These are phyloP conservation scores for Laetiporus sulphureus DNA, from an alignment of 1,284 basidiomycete species.

Conservation along the genomic window DNA sequence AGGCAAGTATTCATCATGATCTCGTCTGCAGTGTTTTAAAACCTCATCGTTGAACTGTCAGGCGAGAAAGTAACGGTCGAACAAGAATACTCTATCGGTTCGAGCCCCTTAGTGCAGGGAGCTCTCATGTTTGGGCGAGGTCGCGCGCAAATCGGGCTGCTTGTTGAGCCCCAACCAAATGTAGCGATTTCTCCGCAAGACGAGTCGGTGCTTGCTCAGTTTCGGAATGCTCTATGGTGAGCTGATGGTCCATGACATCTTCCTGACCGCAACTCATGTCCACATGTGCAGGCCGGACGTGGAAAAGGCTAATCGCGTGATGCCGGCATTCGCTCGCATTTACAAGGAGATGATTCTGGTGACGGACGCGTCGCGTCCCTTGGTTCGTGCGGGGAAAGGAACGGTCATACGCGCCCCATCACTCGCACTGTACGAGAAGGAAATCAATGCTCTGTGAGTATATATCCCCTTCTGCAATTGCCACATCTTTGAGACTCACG, in stretches of 20 bases:
- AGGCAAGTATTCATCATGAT: slow-evolving; percentile 4
- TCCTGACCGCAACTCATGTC: background rate
- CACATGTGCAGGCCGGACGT: slow-evolving; percentile 22
- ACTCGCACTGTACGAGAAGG: slow-evolving; percentile 21
- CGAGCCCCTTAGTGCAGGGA: slow-evolving; percentile 23
- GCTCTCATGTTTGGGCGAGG: slow-evolving; percentile 34
- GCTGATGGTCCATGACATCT: slow-evolving; percentile 1
- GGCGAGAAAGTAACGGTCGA: slow-evolving; percentile 24
- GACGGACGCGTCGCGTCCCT: slow-evolving; percentile 19
- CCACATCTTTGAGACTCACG: background rate
- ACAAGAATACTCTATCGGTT: slow-evolving; percentile 23
- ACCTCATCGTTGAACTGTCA: background rate
- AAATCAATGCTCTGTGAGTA: slow-evolving; percentile 22
- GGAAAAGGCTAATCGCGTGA: slow-evolving; percentile 25
- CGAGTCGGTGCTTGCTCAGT: slow-evolving; percentile 14
- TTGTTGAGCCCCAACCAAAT: slow-evolving; percentile 26
- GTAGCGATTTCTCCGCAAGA: slow-evolving; percentile 19
- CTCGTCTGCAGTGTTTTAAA: background rate
- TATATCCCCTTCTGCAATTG: background rate
- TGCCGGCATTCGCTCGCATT: slow-evolving; percentile 28
- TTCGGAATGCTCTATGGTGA: slow-evolving; percentile 29
- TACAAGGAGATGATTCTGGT: slow-evolving; percentile 32
- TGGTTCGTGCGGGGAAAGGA: slow-evolving; percentile 25
- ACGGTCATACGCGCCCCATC: slow-evolving; percentile 18
- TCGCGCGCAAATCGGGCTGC: slow-evolving; percentile 29